Conservation (phyloP, 768 basidiomycete genomes). For the Cyathus striatus region DNA sequence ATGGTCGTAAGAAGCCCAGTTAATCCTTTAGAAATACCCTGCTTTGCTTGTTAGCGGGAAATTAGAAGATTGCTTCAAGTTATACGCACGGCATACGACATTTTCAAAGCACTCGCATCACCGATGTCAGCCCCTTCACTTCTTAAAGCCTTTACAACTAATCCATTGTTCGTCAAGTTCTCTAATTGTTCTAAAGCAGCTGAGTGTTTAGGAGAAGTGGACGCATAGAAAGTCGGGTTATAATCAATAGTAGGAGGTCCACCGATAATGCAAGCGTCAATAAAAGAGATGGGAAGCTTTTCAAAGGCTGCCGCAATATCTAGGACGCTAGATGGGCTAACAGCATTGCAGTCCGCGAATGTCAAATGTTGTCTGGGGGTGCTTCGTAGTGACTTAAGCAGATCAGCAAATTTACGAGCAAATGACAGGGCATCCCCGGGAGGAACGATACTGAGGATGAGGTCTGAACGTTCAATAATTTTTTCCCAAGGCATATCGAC, state of each 20-base stretch:
- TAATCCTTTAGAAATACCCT: conserved; percentile 55
- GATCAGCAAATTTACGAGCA: conserved; percentile 32
- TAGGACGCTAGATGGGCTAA: conserved; percentile 46
- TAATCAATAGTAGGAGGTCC: conserved; percentile 43
- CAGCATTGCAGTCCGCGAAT: conserved; percentile 57
- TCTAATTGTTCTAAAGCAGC: conserved; percentile 29
- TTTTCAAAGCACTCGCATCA: conserved; percentile 58
- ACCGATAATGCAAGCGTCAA: conserved; percentile 57
- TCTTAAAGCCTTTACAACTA: conserved; percentile 38
- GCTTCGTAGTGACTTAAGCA: conserved; percentile 12
- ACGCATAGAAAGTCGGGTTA: conserved; percentile 53
- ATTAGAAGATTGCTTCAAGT: conserved; percentile 1
- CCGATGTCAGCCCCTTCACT: conserved; percentile 46
- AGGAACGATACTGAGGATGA: conserved; percentile 55
- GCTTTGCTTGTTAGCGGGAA: not conserved
- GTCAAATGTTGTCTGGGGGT: conserved; percentile 16
- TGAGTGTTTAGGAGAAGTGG: conserved; percentile 32
- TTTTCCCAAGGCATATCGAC: conserved; percentile 21
- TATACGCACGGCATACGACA: conserved; percentile 54
- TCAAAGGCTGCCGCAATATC: conserved; percentile 40
- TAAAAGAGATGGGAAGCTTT: conserved; percentile 30
- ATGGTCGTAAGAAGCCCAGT: conserved; percentile 50
- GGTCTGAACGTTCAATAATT: conserved; percentile 27
- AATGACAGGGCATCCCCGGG: conserved; percentile 47
- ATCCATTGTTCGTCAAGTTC: conserved; percentile 33